Percentiles rank a stretch among this genome's conserved stretches.
Evolutionary conservation across 2,329 filamentous ascomycete species (phyloP).

Genomic region (Ceratocystis colombiana): DNA sequence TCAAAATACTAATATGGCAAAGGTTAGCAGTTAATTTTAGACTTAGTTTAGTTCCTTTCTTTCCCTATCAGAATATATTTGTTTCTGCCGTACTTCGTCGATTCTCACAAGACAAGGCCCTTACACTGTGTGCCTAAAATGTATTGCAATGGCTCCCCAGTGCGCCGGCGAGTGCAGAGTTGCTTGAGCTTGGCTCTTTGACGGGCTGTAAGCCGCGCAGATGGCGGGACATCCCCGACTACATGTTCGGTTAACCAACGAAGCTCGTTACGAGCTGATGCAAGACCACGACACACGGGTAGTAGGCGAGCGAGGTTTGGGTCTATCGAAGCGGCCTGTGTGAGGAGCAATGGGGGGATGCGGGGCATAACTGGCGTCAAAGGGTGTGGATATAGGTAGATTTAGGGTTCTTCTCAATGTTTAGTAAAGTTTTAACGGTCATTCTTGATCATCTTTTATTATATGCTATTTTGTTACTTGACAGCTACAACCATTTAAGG

Average conservation of each 20-base stretch:
- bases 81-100: too few relatives aligned
- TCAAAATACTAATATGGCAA: too few relatives aligned
- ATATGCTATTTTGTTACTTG: neutral
- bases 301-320: constrained; percentile 52
- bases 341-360: constrained; percentile 48
- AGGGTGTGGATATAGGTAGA: neutral
- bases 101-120: too few relatives aligned
- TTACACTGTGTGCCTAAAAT: too few relatives aligned
- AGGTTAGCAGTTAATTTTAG: too few relatives aligned
- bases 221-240: constrained; percentile 29
- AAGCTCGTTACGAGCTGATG: constrained; percentile 57
- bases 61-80: too few relatives aligned
- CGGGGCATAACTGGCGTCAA: constrained; percentile 45
- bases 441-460: too few relatives aligned
- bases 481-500: neutral
- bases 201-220: constrained; percentile 14
- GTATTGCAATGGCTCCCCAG: constrained; percentile 76
- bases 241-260: constrained; percentile 61
- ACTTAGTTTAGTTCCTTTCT: too few relatives aligned
- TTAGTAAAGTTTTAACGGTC: too few relatives aligned
- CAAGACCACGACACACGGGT: constrained; percentile 51
- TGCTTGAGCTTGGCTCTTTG: constrained; percentile 9
- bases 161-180: constrained; percentile 42
- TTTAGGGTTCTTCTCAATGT: too few relatives aligned
- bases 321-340: constrained; percentile 44